Conservation (phyloP, 768 basidiomycete species). For the Infundibulicybe gibba region DNA sequence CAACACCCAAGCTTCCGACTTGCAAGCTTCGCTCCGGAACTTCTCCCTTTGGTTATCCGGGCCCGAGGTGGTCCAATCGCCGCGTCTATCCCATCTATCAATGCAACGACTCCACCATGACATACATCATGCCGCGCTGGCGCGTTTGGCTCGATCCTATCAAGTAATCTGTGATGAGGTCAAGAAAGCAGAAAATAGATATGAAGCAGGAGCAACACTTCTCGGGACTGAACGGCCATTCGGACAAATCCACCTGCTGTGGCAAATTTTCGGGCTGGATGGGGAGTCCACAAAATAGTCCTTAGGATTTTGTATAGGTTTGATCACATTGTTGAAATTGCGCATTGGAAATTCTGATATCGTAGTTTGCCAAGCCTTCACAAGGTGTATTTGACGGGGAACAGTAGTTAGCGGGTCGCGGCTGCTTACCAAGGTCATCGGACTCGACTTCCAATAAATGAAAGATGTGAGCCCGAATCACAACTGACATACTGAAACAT, state of each 20-base stretch:
- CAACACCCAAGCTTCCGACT: conserved; percentile 54
- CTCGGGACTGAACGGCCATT: conserved; percentile 82
- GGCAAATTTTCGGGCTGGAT: conserved; percentile 77
- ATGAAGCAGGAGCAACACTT: conserved; percentile 88
- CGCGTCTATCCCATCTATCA: conserved; percentile 72
- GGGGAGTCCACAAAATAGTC: conserved; percentile 20
- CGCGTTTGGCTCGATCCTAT: conserved; percentile 68
- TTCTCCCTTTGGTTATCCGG: conserved; percentile 88
- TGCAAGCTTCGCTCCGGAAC: conserved; percentile 57
- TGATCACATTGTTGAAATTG: too few relatives aligned
- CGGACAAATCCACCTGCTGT: conserved; percentile 68
- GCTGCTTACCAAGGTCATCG: too few relatives aligned
- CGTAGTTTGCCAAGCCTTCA: too few relatives aligned
- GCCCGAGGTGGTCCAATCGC: conserved; percentile 75
- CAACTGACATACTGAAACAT: too few relatives aligned
- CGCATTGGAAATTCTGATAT: too few relatives aligned
- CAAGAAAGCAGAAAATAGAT: conserved; percentile 69
- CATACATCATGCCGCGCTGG: conserved; percentile 77
- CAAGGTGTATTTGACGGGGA: too few relatives aligned
- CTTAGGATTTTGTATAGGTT: too few relatives aligned
- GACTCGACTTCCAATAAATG: too few relatives aligned
- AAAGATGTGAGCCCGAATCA: too few relatives aligned
- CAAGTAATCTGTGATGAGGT: conserved; percentile 73
- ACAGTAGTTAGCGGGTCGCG: too few relatives aligned
- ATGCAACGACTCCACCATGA: conserved; percentile 59